Evolutionary conservation across 225 moss, liverwort and hornwort genomes (phyloP), one percentile per base, ranked within the genome.

Genomic region (Asterella californica): DNA sequence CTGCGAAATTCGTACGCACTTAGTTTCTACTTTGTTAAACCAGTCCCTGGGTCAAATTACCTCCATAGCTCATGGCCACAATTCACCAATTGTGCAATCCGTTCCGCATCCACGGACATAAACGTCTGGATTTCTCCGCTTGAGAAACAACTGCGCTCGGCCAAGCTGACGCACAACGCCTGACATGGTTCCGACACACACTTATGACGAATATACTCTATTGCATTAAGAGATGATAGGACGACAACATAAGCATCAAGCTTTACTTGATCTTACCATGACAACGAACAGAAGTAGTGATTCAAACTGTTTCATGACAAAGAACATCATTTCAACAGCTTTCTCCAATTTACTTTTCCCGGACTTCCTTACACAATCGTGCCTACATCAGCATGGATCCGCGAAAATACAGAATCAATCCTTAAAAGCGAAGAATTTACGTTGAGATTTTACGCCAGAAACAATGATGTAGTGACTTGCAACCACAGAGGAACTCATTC

Each of bases 101-200:
- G 89, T 75, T 82, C 87, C 70, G 91, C 91, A 83, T 97, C 94
- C 47, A 97, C 92, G 14, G 97, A 97, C 94, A 97, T 94, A 33
- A 91, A 81, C 25, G 94, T 97, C 79, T 94, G 94, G 86, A 97
- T 93, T 85, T 94, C 93, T 81, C 97, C 94, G 48, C 83, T 92
- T 38, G 94, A 97, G 70, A 97, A 94, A 42, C 87, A 86, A 47
- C 88, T 87, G 34, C 88, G 86, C 68, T 92, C 90, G 19, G 91
- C 88, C 81, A 83, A 78, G 85, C 88, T 97, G 80, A 94, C 81
- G 75, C 91, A 97, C 83, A 94, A 83, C 30, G 94, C 89, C 96
- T 97, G 75, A 21, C 65, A 24, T 27, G 54, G n/a, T 47, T 46
- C 47, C 70, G 38, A 70, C 22, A 22, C 42, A 21, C 38, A 18